Evolutionary conservation across 805 yeast species (phyloP).

Genomic region (Teunomyces funiuensis): DNA sequence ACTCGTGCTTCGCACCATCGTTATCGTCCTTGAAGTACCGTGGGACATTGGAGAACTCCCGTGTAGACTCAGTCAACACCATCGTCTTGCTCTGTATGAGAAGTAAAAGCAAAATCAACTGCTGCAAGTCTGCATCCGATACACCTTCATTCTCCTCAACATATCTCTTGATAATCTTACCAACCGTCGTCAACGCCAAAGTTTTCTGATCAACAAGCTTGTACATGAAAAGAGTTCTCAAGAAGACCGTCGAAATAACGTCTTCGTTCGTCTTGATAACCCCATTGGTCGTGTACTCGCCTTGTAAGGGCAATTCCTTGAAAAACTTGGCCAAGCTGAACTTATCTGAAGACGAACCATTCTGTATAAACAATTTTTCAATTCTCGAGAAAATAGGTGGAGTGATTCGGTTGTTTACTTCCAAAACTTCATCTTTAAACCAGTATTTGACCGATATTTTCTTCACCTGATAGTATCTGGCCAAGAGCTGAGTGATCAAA

Average conservation of each 20-base stretch:
- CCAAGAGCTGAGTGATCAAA: conserved; percentile 66
- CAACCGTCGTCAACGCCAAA: conserved; percentile 51
- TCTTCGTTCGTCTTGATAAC: conserved; percentile 49
- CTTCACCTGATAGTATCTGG: conserved; percentile 83
- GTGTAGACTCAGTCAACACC: conserved; percentile 40
- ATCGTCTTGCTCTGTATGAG: conserved; percentile 39
- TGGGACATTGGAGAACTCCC: conserved; percentile 32
- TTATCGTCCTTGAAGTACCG: conserved; percentile 27
- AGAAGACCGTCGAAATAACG: conserved; percentile 53
- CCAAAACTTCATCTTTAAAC: conserved; percentile 47
- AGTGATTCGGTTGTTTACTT: conserved; percentile 51
- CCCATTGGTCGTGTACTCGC: conserved; percentile 20
- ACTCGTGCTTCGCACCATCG: conserved; percentile 12
- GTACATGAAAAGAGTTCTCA: conserved; percentile 52
- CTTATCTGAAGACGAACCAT: conserved; percentile 13
- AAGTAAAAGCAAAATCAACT: conserved; percentile 47
- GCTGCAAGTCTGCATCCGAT: conserved; percentile 29
- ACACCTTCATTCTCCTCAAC: conserved; percentile 14
- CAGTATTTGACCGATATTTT: conserved; percentile 55
- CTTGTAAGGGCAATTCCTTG: conserved; percentile 20
- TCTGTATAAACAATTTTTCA: conserved; percentile 20
- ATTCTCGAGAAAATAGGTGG: conserved; percentile 51
- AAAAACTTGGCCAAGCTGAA: conserved; percentile 30
- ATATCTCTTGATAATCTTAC: conserved; percentile 44
- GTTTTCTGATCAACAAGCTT: conserved; percentile 48